Percentiles rank a stretch among this genome's conserved stretches.
phyloP scores from a whole-genome alignment of 2,329 filamentous ascomycete species.

The Colletotrichum echinochloae region DNA sequence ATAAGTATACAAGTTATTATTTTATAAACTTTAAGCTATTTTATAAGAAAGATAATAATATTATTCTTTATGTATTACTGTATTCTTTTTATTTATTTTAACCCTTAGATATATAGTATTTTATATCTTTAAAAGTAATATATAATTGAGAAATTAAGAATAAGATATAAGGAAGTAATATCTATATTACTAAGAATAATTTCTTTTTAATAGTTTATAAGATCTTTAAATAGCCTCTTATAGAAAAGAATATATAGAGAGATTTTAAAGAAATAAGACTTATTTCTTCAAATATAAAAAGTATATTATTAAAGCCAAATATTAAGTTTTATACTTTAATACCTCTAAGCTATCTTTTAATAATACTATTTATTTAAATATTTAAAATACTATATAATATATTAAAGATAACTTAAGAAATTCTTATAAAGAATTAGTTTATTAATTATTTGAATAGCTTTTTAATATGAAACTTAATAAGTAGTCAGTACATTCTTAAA shows the following conservation, averaged over 20 bases:
- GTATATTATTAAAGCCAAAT: not conserved
- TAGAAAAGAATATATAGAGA: not conserved
- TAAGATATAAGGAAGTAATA: no score
- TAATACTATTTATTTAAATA: not conserved
- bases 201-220: not conserved
- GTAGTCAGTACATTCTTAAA: no score
- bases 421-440: not conserved
- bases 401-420: no score
- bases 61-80: no score
- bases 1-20: no score
- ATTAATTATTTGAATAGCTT: not conserved
- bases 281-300: not conserved
- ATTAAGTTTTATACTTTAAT: not conserved
- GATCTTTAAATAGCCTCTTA: not conserved
- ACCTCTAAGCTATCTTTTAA: not conserved
- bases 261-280: not conserved
- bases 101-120: no score
- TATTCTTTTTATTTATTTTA: no score
- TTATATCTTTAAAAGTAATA: no score
- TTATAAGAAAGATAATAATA: no score
- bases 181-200: no score
- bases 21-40: no score
- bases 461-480: not conserved
- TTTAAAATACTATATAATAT: conserved; percentile 2
- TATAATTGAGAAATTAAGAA: no score